Base-by-base conservation (phyloP, 345 rosid species). In the Melastoma malabathricum region DNA sequence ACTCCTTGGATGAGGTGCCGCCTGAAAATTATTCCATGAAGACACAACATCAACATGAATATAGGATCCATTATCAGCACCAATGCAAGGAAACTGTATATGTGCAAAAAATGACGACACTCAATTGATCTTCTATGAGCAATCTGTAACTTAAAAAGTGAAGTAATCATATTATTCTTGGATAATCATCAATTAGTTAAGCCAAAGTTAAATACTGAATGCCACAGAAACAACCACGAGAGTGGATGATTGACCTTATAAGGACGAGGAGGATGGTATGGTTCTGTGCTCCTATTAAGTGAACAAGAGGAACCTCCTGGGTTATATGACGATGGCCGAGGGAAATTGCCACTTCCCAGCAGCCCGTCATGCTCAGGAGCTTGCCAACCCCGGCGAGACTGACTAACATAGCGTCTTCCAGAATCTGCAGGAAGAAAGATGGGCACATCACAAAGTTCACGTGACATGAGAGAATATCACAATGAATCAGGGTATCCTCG, bases 351-450 rank as follows among this genome's bases (percentile, higher is more conserved):
- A 72, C 92, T 87, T 29, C 98, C 98, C 43, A 92, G 80, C 67
- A 92, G 97, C 45, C 98, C 98, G 60, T 92, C 98, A 72, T 92
- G 90, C 76, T 84, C 98, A 5, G 90, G 72, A 65, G 68, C 74
- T 69, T 87, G 96, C 93, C 84, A 73, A 52, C 88, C 58, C 57
- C 78, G 80, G 65, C 86, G 76, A 69, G 94, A 57, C 65, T 79
- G 97, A 67, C 76, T 68, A 51, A 78, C 79, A 68, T 63, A 66
- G 46, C 75, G 79, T 71, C 68, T 81, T 64, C 89, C 89, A 64
- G 78, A 60, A 65, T 87, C 98, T 79, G 53, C 54, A 57, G 23
- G 10, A 47, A 10, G 25, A 17, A 48, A 48, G 51, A 34, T 34
- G 41, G 10, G 2, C 41, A 34, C 41, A 12, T 34, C 41, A 34